Evolutionary conservation across 2,329 filamentous ascomycete species (phyloP), one percentile per base, ranked within the genome.

Genomic region (Samsoniella hepiali): DNA sequence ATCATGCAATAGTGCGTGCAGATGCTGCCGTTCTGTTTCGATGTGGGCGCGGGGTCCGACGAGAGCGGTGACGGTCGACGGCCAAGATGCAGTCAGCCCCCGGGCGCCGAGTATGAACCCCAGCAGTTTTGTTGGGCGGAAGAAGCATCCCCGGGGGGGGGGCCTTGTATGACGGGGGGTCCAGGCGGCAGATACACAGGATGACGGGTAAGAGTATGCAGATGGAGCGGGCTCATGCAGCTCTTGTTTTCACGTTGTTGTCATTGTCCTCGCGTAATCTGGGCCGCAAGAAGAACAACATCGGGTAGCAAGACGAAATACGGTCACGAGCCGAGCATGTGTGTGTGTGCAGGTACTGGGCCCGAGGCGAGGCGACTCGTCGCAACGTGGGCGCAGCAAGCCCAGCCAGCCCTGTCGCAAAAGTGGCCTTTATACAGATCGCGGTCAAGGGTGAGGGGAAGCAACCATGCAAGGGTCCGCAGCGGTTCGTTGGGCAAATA

Each of bases 391-490:
- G 22, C 22, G 22, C 22, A 57, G 22, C 11, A 29, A 22, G 36
- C 31, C 32, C 47, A 60, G 57, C 34, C 47, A 27, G 36, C 57
- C 57, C 57, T 60, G 54, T 44, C 57, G 45, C 57, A 59, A 59
- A 50, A 50, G 57, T 59, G 57, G 57, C 22, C 45, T 55, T 22
- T 44, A 13, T 57, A 49, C 17, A 59, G 57, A 59, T 59, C 57
- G 44, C 57, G 57, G 57, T 42, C 57, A 60, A 60, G 57, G 57
- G 27, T 42, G 45, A 31, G 45, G 34, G 54, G 31, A 32, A 31
- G n/a, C 22, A 40, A 44, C 27, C 29, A 57, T 58, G 56, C 56
- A 58, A 58, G 56, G 56, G 56, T 49, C 56, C 56, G 56, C 44
- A 49, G n/a, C 56, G 32, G 56, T 58, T 58, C 32, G 44, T 58